A percentile compares a stretch with the other conserved stretches of the same genome.
phyloP scores from a whole-genome alignment of 176 grass and related monocot genomes.

The Tillandsia fasciculata region DNA sequence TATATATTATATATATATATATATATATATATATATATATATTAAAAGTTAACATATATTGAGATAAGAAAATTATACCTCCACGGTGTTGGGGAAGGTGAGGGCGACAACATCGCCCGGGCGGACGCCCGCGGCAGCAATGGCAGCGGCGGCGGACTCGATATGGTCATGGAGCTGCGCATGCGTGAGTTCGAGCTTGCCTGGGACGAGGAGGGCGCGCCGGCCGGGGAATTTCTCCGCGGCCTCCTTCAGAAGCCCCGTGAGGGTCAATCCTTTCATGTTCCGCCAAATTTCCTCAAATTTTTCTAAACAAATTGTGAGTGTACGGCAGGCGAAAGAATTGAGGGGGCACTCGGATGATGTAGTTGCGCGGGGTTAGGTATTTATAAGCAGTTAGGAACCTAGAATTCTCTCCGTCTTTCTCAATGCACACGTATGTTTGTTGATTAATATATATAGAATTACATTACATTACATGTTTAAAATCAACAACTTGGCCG shows the following conservation, averaged over 20 bases:
- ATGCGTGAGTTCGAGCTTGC: conserved; percentile 44
- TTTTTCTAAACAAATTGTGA: not conserved
- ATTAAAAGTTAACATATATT: too few species aligned
- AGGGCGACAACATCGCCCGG: conserved; percentile 57
- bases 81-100: conserved; percentile 66
- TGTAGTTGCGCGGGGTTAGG: not conserved
- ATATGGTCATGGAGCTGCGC: conserved; percentile 48
- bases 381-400: not conserved
- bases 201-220: conserved; percentile 41
- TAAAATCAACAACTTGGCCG: too few species aligned
- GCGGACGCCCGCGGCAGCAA: conserved; percentile 25
- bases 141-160: conserved; percentile 40
- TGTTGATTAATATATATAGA: too few species aligned
- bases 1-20: too few species aligned
- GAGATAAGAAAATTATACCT: too few species aligned
- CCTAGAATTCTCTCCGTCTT: too few species aligned
- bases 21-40: too few species aligned
- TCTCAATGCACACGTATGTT: too few species aligned
- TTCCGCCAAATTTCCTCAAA: not conserved
- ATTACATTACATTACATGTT: too few species aligned
- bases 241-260: conserved; percentile 33
- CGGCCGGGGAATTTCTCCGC: conserved; percentile 34
- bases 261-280: conserved; percentile 32
- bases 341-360: not conserved
- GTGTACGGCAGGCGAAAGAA: not conserved